Percentiles rank a stretch among this genome's conserved stretches.
Evolutionary conservation across 805 yeast genomes (phyloP).

Genomic region (Kuraishia ogatae): DNA sequence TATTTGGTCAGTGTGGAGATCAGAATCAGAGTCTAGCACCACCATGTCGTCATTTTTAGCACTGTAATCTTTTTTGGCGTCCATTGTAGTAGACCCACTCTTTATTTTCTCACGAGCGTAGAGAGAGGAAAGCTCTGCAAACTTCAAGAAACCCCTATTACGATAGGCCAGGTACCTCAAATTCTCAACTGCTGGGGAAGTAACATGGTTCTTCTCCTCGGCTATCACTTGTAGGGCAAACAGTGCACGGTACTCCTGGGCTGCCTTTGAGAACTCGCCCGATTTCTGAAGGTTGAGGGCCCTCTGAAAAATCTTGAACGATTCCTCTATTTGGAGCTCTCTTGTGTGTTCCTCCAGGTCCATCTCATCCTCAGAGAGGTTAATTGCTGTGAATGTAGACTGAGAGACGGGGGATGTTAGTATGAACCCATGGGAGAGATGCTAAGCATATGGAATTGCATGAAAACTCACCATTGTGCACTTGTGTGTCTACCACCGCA

Average conservation of each 20-base stretch:
- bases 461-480: constrained; percentile 1
- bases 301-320: constrained; percentile 62
- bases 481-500: too few species aligned
- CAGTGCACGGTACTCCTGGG: constrained; percentile 46
- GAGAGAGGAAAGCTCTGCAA: constrained; percentile 26
- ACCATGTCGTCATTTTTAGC: not conserved
- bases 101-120: not conserved
- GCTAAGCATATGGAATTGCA: too few species aligned
- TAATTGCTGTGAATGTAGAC: constrained; percentile 76
- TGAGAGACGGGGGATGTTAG: constrained; percentile 7
- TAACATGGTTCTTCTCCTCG: constrained; percentile 26
- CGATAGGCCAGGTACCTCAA: constrained; percentile 72
- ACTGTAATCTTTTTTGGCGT: not conserved
- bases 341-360: constrained; percentile 87
- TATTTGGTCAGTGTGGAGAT: constrained; percentile 7
- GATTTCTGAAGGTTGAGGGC: constrained; percentile 60
- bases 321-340: constrained; percentile 85
- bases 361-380: constrained; percentile 64
- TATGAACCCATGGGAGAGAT: not conserved
- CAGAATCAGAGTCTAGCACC: not conserved
- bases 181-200: constrained; percentile 63
- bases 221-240: constrained; percentile 62
- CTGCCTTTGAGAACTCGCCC: constrained; percentile 39
- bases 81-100: too few species aligned
- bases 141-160: constrained; percentile 70